Percentiles rank a stretch among this genome's conserved stretches.
Evolutionary conservation across 176 grass and related monocot species (phyloP).

Genomic region (Carex myosuroides): DNA sequence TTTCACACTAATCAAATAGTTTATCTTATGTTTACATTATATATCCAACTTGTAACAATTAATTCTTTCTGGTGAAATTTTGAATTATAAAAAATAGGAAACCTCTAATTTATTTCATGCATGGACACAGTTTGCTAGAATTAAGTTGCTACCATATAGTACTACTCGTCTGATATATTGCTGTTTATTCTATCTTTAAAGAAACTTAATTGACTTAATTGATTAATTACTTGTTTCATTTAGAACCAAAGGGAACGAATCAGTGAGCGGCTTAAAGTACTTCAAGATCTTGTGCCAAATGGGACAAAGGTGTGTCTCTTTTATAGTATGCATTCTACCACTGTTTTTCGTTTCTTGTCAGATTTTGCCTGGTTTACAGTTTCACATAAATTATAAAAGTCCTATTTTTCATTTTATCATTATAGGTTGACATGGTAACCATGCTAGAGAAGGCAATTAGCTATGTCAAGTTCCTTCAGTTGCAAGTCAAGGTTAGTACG

Average conservation of each 20-base stretch:
- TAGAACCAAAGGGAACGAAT: conserved; percentile 56
- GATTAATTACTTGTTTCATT: background rate
- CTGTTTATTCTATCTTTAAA: background rate
- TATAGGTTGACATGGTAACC: conserved; percentile 49
- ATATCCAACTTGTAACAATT: background rate
- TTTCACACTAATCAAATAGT: background rate
- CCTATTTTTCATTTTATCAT: background rate
- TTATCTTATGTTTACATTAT: background rate
- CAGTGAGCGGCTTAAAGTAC: conserved; percentile 47
- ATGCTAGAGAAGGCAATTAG: conserved; percentile 72
- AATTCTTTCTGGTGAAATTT: background rate
- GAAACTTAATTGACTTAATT: background rate
- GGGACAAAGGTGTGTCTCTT: conserved; percentile 33
- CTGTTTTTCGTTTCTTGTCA: background rate
- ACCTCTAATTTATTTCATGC: background rate
- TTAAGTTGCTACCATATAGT: background rate
- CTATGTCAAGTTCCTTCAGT: conserved; percentile 71
- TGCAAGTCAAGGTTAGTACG: conserved; percentile 47
- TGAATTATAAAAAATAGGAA: background rate
- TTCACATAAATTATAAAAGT: background rate
- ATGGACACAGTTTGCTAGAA: background rate
- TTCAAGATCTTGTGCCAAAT: conserved; percentile 67
- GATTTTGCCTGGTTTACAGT: background rate
- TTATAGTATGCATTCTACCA: background rate
- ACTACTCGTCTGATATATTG: background rate